Evolutionary conservation across 352 stramenopile species (phyloP), one percentile per base, ranked within the genome.

Genomic region (Pythium sukuiense): DNA sequence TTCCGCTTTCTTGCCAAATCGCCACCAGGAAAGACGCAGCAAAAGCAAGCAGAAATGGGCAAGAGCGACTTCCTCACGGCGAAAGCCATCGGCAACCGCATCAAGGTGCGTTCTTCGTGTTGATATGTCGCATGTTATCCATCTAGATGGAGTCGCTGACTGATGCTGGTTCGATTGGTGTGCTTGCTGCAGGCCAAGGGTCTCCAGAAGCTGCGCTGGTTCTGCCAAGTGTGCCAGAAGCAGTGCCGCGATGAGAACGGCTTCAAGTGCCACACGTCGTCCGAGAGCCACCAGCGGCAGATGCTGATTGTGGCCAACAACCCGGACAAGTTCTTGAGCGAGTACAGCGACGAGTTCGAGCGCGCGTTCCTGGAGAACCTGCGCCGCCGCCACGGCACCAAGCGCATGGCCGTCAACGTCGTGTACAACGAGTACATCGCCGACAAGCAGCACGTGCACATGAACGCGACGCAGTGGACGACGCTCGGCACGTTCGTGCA

Each of bases 221-320:
- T 98, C 77, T 99, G 98, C 74, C 97, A 99, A 80, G 98, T 99
- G 76, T 99, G 97, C 75, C 77, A 96, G 73, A 99, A 99, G 81
- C 97, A 99, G 80, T 99, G 98, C 75, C 92, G 97, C n/a, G 98
- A 99, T 72, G 97, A 99, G 76, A 99, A 99, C 80, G 98, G 98
- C 16, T 99, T 99, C 83, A 99, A 99, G 83, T 99, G 97, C 71
- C 98, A 99, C 82, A 92, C 97, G 33, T 98, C 84, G 12, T 98
- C 89, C 35, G 98, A 99, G 71, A 94, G 90, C 7, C 98, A 99
- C 82, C 83, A 99, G 64, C 90, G 97, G 48, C 96, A 99, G 82
- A 99, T 99, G 97, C 86, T 98, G 65, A 92, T 99, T 55, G 98
- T 99, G 59, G 90, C 90, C 9, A 93, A 94, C 53, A 98, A 99